Evolutionary conservation across 371 early-diverging fungal species (phyloP).

Genomic region (Mucor mucedo): DNA sequence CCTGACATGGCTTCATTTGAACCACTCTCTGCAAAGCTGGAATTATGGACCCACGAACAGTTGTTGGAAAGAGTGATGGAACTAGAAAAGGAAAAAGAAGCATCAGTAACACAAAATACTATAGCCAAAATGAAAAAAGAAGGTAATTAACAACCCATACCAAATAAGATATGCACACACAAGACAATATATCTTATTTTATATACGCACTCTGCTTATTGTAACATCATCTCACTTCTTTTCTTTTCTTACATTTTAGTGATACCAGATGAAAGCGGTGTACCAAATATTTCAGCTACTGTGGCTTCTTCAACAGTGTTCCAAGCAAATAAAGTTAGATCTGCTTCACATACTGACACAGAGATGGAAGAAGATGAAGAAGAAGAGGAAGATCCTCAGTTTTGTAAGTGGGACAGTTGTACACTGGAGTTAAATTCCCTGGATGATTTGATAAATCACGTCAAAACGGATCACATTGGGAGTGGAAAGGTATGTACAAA

Average conservation of each 20-base stretch:
- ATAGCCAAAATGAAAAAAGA: constrained; percentile 8
- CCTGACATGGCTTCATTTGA: constrained; percentile 16
- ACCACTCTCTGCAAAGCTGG: constrained; percentile 16
- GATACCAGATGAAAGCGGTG: constrained; percentile 24
- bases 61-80: constrained; percentile 30
- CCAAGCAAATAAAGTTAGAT: constrained; percentile 20
- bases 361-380: constrained; percentile 30
- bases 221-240: neutral
- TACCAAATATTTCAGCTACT: neutral
- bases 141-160: constrained; percentile 1
- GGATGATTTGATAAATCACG: constrained; percentile 60
- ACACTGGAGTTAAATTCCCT: constrained; percentile 44
- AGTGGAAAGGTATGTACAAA: constrained; percentile 57
- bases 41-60: constrained; percentile 31
- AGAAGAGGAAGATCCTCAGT: constrained; percentile 32
- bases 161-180: neutral
- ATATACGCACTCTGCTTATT: neutral
- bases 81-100: constrained; percentile 34
- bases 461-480: constrained; percentile 67
- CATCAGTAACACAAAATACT: constrained; percentile 15
- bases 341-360: constrained; percentile 24
- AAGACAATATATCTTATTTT: neutral
- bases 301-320: neutral
- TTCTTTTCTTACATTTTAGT: constrained; percentile 1
- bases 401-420: constrained; percentile 67